These are phyloP conservation scores for Cyamopsis tetragonoloba DNA, from an alignment of 306 rosid genomes.

Conservation along the genomic window DNA sequence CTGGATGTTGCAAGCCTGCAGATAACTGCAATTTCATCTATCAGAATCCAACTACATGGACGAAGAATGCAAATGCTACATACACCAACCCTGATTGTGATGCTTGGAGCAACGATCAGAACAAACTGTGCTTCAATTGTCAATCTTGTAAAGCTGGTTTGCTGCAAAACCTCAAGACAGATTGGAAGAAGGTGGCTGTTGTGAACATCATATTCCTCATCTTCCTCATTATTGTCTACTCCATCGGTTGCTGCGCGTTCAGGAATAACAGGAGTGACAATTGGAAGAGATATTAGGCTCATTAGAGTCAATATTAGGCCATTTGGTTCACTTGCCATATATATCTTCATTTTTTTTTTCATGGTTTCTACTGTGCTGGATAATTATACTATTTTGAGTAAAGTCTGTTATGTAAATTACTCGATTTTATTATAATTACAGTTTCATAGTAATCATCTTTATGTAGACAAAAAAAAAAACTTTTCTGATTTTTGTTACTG, in stretches of 20 bases:
- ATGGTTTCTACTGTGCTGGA: background rate
- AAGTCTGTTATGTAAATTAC: conserved; percentile 27
- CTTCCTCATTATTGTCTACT: conserved; percentile 64
- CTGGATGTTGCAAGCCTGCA: conserved; percentile 89
- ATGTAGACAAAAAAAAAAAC: no score
- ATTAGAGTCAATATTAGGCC: background rate
- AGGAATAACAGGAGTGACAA: conserved; percentile 59
- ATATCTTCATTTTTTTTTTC: background rate
- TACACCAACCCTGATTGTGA: conserved; percentile 43
- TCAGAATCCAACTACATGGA: conserved; percentile 46
- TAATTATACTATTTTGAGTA: conserved; percentile 1
- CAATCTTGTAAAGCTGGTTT: conserved; percentile 84
- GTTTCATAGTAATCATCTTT: background rate
- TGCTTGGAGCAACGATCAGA: conserved; percentile 44
- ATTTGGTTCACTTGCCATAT: conserved; percentile 9
- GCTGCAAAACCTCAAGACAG: conserved; percentile 54
- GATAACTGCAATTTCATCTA: conserved; percentile 44
- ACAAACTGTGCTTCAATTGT: conserved; percentile 60
- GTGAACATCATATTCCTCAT: conserved; percentile 53
- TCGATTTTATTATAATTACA: background rate
- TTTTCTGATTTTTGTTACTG: no score
- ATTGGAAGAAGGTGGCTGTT: conserved; percentile 68
- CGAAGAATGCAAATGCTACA: background rate
- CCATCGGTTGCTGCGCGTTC: conserved; percentile 83
- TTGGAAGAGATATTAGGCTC: conserved; percentile 30